phyloP scores from a whole-genome alignment of 73 alveolate species.

The Halteria grandinella region DNA sequence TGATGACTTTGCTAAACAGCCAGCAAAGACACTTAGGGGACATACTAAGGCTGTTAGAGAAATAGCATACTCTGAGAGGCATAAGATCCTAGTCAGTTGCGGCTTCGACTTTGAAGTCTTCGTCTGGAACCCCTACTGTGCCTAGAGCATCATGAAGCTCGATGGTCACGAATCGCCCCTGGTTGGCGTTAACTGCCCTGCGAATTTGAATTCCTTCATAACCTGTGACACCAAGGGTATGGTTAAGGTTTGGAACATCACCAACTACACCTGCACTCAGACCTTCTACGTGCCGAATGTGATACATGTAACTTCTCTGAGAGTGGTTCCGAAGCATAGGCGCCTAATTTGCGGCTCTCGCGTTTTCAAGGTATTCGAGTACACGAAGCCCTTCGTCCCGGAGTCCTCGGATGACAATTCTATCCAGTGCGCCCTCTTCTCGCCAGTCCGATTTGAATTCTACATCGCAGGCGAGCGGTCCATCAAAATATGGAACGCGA shows the following conservation, averaged over 20 bases:
- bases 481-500: conserved; percentile 74
- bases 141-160: conserved; percentile 63
- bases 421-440: conserved; percentile 71
- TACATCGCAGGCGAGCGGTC: conserved; percentile 78
- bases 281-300: conserved; percentile 76
- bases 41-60: conserved; percentile 81
- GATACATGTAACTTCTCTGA: conserved; percentile 66
- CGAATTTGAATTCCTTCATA: conserved; percentile 67
- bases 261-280: conserved; percentile 74
- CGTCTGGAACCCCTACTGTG: conserved; percentile 82
- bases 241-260: conserved; percentile 80
- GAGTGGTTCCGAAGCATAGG: conserved; percentile 77
- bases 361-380: conserved; percentile 72
- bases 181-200: conserved; percentile 82
- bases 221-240: conserved; percentile 81
- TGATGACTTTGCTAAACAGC: conserved; percentile 59
- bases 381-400: conserved; percentile 78
- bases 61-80: conserved; percentile 76
- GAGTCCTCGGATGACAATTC: conserved; percentile 78
- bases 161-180: conserved; percentile 81
- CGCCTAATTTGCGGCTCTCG: conserved; percentile 74
- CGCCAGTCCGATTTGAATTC: conserved; percentile 69
- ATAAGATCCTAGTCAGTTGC: conserved; percentile 68
- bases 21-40: conserved; percentile 68
- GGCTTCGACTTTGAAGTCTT: conserved; percentile 80